phyloP scores from a whole-genome alignment of 257 asterid genomes.

The Lavandula angustifolia region DNA sequence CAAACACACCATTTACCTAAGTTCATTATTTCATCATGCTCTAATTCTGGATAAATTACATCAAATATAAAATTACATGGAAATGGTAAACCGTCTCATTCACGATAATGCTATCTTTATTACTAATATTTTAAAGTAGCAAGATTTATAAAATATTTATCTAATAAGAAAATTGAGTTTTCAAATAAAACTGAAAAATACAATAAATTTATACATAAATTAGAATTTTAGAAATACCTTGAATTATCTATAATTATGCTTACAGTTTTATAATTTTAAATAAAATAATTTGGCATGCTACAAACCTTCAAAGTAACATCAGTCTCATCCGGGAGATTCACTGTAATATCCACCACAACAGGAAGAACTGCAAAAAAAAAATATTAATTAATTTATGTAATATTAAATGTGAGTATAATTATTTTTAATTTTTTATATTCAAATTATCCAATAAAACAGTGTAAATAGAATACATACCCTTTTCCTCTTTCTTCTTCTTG shows the following conservation, averaged over 20 bases:
- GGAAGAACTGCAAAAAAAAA: conserved; percentile 74
- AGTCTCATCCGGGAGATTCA: conserved; percentile 83
- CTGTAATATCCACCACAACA: conserved; percentile 75
- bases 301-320: conserved; percentile 80
- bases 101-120: background rate
- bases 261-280: background rate
- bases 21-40: background rate
- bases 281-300: background rate
- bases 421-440: too few relatives aligned
- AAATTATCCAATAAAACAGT: too few relatives aligned
- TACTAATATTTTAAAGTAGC: background rate
- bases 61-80: background rate
- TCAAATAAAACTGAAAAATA: background rate
- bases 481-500: conserved; percentile 96
- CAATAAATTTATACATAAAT: background rate
- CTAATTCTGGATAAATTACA: background rate
- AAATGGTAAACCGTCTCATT: background rate
- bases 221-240: too few relatives aligned
- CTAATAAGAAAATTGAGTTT: too few relatives aligned
- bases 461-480: conserved; percentile 42
- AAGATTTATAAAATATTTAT: background rate
- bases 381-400: background rate
- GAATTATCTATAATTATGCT: too few relatives aligned
- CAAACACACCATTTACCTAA: background rate
- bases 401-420: background rate